A percentile compares a stretch with the other conserved stretches of the same genome.
These are phyloP conservation scores for Tolypocladium paradoxum DNA, from an alignment of 2,329 filamentous ascomycete genomes.

Conservation along the genomic window DNA sequence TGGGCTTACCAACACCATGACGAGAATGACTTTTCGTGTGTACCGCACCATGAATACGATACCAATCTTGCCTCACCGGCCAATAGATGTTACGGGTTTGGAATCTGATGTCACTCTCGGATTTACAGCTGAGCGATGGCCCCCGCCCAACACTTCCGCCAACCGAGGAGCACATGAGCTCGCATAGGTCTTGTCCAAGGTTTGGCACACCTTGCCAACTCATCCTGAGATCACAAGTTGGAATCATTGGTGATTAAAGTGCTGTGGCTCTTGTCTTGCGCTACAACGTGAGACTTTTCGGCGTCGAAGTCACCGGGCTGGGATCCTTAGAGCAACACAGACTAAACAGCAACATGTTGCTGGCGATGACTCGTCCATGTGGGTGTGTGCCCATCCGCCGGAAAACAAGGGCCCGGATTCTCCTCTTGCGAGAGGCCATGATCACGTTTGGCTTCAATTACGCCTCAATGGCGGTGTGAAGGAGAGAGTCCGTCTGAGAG, in stretches of 20 bases:
- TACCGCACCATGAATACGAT: neutral
- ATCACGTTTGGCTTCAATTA: neutral
- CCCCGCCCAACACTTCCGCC: neutral
- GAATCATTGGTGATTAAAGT: neutral
- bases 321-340: neutral
- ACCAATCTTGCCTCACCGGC: neutral
- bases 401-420: no score
- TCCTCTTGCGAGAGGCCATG: neutral
- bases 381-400: neutral
- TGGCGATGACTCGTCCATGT: neutral
- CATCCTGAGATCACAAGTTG: neutral
- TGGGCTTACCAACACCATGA: neutral
- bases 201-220: neutral
- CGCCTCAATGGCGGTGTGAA: constrained; percentile 1
- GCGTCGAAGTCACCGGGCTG: neutral
- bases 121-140: neutral
- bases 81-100: neutral
- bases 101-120: neutral
- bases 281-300: neutral
- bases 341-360: neutral
- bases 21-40: neutral
- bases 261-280: neutral
- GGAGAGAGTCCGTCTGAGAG: neutral
- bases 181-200: neutral
- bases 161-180: neutral